phyloP scores from a whole-genome alignment of 805 yeast species.

The Scheffersomyces coipomensis region DNA sequence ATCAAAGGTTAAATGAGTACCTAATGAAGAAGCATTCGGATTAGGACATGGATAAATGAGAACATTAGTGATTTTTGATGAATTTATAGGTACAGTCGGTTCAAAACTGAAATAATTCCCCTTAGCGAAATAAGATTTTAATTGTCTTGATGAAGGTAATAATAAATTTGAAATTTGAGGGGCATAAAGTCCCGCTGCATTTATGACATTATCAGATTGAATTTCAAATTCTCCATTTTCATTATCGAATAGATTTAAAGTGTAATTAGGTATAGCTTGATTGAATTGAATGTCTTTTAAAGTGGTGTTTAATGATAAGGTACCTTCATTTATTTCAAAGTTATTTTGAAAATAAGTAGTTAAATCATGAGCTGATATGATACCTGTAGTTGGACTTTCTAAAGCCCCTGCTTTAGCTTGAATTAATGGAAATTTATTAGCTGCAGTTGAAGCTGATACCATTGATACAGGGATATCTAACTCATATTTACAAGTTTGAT shows the following conservation, averaged over 20 bases:
- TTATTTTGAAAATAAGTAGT: constrained; percentile 56
- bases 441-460: constrained; percentile 45
- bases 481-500: constrained; percentile 45
- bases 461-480: constrained; percentile 60
- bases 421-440: constrained; percentile 62
- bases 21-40: constrained; percentile 70
- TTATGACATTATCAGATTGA: constrained; percentile 58
- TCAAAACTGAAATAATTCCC: constrained; percentile 76
- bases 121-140: constrained; percentile 68
- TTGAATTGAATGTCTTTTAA: constrained; percentile 43
- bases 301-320: constrained; percentile 59
- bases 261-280: constrained; percentile 16
- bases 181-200: constrained; percentile 80
- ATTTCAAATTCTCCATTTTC: constrained; percentile 38
- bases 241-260: constrained; percentile 22
- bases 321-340: constrained; percentile 61
- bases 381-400: constrained; percentile 81
- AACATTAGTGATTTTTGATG: constrained; percentile 22
- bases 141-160: constrained; percentile 59
- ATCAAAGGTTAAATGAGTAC: constrained; percentile 85
- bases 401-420: constrained; percentile 60
- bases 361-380: constrained; percentile 75
- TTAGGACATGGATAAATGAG: constrained; percentile 74
- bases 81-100: constrained; percentile 40
- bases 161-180: constrained; percentile 68